Evolutionary conservation across 2,329 filamentous ascomycete species (phyloP).

Genomic region (Colletotrichum trifolii): DNA sequence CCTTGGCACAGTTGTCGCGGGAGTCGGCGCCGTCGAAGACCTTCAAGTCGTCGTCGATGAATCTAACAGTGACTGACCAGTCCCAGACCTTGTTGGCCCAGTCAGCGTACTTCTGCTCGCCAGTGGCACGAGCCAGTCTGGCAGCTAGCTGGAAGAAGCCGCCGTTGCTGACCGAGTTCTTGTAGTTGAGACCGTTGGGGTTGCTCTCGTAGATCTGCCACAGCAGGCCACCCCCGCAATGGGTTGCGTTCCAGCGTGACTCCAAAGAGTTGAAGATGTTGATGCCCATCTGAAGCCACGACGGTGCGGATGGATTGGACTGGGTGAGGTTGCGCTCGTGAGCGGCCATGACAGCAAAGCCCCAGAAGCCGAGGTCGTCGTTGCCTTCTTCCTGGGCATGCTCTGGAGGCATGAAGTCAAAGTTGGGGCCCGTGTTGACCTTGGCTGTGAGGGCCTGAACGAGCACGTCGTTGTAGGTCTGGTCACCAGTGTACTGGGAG

Average conservation of each 20-base stretch:
- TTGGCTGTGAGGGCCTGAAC: slow-evolving; percentile 68
- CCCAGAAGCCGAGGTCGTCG: slow-evolving; percentile 82
- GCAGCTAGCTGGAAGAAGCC: slow-evolving; percentile 86
- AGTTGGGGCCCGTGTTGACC: slow-evolving; percentile 64
- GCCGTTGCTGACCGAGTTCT: slow-evolving; percentile 84
- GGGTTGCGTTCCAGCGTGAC: slow-evolving; percentile 74
- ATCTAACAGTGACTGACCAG: slow-evolving; percentile 67
- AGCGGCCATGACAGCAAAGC: slow-evolving; percentile 73
- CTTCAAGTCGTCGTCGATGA: slow-evolving; percentile 65
- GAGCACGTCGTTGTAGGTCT: slow-evolving; percentile 69
- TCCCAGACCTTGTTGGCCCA: slow-evolving; percentile 77
- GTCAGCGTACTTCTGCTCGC: slow-evolving; percentile 71
- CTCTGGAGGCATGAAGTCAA: slow-evolving; percentile 69
- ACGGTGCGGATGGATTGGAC: slow-evolving; percentile 64
- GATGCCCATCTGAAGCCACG: slow-evolving; percentile 74
- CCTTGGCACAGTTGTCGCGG: slow-evolving; percentile 62
- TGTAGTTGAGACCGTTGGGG: slow-evolving; percentile 80
- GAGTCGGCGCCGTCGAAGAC: slow-evolving; percentile 73
- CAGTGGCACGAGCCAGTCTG: slow-evolving; percentile 76
- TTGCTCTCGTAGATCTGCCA: slow-evolving; percentile 88
- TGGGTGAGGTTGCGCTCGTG: slow-evolving; percentile 76
- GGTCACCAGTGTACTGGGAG: slow-evolving; percentile 73
- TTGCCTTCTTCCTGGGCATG: slow-evolving; percentile 74
- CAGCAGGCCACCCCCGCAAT: slow-evolving; percentile 77
- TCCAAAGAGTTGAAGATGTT: slow-evolving; percentile 80